Base-by-base conservation (phyloP, 768 basidiomycete genomes). In the Leucosporidium yakuticum region DNA sequence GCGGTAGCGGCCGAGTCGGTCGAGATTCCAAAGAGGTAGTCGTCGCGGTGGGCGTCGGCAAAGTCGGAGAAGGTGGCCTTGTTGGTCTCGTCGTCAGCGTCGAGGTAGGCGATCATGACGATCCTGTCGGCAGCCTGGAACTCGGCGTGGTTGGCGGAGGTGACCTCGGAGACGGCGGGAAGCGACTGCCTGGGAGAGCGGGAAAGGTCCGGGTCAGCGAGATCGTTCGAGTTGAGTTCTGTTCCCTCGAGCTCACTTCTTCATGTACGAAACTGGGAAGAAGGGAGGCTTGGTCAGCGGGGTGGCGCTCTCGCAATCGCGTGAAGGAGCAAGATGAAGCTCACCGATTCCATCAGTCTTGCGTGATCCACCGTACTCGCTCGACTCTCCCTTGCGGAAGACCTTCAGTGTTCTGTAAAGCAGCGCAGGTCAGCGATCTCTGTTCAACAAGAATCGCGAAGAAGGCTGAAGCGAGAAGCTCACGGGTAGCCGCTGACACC, bases 401-500 rank as follows among this genome's bases (percentile, higher is more conserved):
- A 98, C 87, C 78, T 95, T 92, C 71, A 96, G 80, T 20, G 91
- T 91, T 7, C 91, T 91, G 70, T 62, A 57, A 23, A n/a, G 36
- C 29, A 27, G 6, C 2, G 36, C 21, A 64, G 60, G 17, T 5
- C 32, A n/a, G 55, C 34, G 6, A 36, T 36, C 34, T 36, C 34
- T 12, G 34, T 12, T 36, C 17, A 56, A 56, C 4, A 21, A 60
- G 44, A 6, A 12, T 29, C 32, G n/a, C 15, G 25, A 0, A 0
- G 25, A 4, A 3, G 57, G 20, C 39, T 7, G 25, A 20, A n/a
- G 29, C 36, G 21, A 57, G 9, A 44, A 44, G 82, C 91, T 76
- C 75, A 93, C 92, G 93, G 93, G 81, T 99, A 99, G 21, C 95
- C 95, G 78, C 88, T 86, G 54, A 99, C 85, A 51, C 89, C 93